These are phyloP conservation scores for Puccinia hordei DNA, from an alignment of 1,284 basidiomycete genomes.

Conservation along the genomic window DNA sequence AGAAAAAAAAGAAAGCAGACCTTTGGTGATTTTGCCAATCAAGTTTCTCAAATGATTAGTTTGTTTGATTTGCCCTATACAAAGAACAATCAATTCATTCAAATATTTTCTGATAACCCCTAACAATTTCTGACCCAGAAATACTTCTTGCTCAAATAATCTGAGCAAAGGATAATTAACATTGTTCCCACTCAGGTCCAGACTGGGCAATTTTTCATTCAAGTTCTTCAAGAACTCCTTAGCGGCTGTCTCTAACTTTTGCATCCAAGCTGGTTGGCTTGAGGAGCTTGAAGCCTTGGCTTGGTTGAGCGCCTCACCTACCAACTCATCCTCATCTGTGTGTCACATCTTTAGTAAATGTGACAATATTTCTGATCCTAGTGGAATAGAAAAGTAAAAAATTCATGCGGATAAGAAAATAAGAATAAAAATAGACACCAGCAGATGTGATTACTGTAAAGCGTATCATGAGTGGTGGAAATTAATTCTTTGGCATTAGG, in stretches of 20 bases:
- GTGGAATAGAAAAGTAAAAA: conserved; percentile 42
- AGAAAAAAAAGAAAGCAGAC: conserved; percentile 64
- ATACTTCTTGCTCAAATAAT: conserved; percentile 83
- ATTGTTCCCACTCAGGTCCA: conserved; percentile 50
- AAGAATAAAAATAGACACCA: conserved; percentile 2
- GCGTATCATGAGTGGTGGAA: conserved; percentile 80
- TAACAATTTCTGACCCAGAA: conserved; percentile 74
- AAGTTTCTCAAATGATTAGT: conserved; percentile 87
- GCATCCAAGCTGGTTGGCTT: conserved; percentile 86
- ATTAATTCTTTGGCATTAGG: conserved; percentile 87
- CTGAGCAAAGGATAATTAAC: conserved; percentile 74
- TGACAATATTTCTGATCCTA: conserved; percentile 77
- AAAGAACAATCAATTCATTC: conserved; percentile 76
- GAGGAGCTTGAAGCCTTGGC: conserved; percentile 67
- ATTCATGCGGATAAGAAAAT: not conserved
- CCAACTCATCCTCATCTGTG: conserved; percentile 77
- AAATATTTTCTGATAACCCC: conserved; percentile 77
- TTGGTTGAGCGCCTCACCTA: conserved; percentile 65
- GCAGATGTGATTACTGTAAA: not conserved
- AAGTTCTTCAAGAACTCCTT: conserved; percentile 73
- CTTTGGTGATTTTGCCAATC: conserved; percentile 84
- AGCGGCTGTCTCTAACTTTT: conserved; percentile 73
- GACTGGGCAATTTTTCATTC: conserved; percentile 49
- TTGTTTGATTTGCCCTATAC: conserved; percentile 82
- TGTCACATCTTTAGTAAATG: conserved; percentile 90